A percentile compares a stretch with the other conserved stretches of the same genome.
These are phyloP conservation scores for Vachellia pachyceras DNA, from an alignment of 306 rosid species.

Conservation along the genomic window DNA sequence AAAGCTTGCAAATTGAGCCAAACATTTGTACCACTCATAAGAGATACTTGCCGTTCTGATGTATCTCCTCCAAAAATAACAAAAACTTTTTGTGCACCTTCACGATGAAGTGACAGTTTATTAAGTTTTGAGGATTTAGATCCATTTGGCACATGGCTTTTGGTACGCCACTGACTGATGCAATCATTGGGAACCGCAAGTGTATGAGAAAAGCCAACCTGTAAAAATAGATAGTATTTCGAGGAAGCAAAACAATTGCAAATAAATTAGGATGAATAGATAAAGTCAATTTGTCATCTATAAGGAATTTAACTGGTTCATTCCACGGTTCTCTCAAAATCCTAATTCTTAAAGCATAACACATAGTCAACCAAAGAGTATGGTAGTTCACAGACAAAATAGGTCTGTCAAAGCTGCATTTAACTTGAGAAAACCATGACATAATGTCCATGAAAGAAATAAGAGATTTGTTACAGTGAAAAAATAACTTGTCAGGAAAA, in stretches of 20 bases:
- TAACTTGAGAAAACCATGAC: slow-evolving; percentile 3
- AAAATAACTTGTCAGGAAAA: slow-evolving; percentile 11
- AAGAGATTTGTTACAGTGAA: not conserved
- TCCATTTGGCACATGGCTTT: slow-evolving; percentile 51
- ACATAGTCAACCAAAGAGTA: slow-evolving; percentile 15
- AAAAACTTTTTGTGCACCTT: slow-evolving; percentile 68
- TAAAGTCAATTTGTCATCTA: slow-evolving; percentile 10
- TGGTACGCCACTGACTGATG: slow-evolving; percentile 54
- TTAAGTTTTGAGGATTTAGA: slow-evolving; percentile 47
- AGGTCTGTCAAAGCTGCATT: slow-evolving; percentile 1
- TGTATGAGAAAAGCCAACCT: slow-evolving; percentile 98
- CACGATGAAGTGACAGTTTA: slow-evolving; percentile 44
- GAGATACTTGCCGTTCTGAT: slow-evolving; percentile 98
- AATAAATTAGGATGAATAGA: slow-evolving; percentile 11
- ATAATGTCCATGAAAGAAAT: slow-evolving; percentile 22
- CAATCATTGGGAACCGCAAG: slow-evolving; percentile 72
- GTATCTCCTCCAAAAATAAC: slow-evolving; percentile 96
- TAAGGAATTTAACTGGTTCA: slow-evolving; percentile 28
- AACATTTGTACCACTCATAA: slow-evolving; percentile 97
- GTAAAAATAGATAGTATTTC: slow-evolving; percentile 37
- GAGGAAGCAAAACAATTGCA: slow-evolving; percentile 22
- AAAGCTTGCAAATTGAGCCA: slow-evolving; percentile 97
- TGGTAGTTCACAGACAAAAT: slow-evolving; percentile 9
- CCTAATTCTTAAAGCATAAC: no score
- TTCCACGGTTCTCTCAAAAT: no score